phyloP scores from a whole-genome alignment of 495 filamentous ascomycete species.

The Sphaerosporella brunnea region DNA sequence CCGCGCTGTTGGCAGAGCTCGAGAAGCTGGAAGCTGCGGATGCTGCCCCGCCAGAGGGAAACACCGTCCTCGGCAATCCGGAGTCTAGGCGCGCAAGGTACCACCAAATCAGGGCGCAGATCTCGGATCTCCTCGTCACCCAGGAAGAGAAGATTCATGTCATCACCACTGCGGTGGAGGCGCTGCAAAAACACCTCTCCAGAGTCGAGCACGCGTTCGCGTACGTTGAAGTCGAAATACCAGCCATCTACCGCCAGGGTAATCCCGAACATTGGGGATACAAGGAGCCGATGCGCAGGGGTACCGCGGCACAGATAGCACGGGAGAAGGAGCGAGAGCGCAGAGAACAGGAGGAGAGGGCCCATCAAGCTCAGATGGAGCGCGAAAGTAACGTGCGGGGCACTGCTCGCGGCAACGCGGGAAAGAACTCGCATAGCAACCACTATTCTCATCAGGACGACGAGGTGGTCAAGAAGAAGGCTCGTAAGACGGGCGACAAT shows the following conservation, averaged over 20 bases:
- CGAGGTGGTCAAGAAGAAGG: conserved; percentile 1
- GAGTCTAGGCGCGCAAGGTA: conserved; percentile 23
- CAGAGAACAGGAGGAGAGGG: conserved; percentile 65
- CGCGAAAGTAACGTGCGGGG: conserved; percentile 7
- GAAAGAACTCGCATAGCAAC: conserved; percentile 10
- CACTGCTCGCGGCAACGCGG: background rate
- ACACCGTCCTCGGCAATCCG: conserved; percentile 19
- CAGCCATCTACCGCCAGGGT: conserved; percentile 80
- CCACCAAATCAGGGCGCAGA: conserved; percentile 37
- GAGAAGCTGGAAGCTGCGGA: conserved; percentile 17
- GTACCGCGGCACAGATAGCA: conserved; percentile 47
- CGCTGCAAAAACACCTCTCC: conserved; percentile 65
- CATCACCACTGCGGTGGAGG: conserved; percentile 71
- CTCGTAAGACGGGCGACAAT: conserved; percentile 4
- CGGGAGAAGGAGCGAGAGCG: conserved; percentile 46
- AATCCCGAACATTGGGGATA: conserved; percentile 94
- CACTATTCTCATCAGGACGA: conserved; percentile 4
- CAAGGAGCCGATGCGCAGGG: conserved; percentile 67
- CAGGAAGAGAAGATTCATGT: conserved; percentile 96
- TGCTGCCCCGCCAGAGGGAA: background rate
- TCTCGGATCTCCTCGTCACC: conserved; percentile 62
- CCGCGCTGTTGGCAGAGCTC: conserved; percentile 16
- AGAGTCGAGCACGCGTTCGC: conserved; percentile 72
- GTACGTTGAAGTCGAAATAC: conserved; percentile 72
- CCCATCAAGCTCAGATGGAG: conserved; percentile 29